Evolutionary conservation across 2,329 filamentous ascomycete species (phyloP).

Genomic region (Beauveria rudraprayagi): DNA sequence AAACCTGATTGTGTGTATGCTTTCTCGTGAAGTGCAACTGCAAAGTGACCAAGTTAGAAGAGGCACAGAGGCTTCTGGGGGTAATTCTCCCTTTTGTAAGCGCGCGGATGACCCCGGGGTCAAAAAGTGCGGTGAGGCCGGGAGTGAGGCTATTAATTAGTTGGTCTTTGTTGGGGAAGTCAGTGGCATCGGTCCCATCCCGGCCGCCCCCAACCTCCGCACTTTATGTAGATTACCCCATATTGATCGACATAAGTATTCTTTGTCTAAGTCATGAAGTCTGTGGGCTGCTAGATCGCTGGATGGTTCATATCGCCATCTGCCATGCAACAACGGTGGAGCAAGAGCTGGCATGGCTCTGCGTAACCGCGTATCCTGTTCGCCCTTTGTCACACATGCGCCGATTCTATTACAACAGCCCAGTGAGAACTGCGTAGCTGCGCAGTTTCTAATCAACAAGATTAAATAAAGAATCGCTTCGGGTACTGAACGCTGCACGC

Average conservation of each 20-base stretch:
- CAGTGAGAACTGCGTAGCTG: neutral
- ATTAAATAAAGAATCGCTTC: neutral
- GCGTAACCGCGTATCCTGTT: neutral
- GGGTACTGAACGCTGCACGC: neutral
- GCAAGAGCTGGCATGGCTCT: neutral
- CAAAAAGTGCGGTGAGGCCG: conserved; percentile 3
- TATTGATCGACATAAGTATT: neutral
- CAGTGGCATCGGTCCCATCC: neutral
- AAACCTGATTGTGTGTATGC: neutral
- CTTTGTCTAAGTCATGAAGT: neutral
- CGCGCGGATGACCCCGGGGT: neutral
- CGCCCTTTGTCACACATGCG: neutral
- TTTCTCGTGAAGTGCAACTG: neutral
- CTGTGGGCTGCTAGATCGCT: neutral
- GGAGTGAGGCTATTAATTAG: neutral
- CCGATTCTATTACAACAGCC: neutral
- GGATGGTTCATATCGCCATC: neutral
- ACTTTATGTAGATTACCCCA: neutral
- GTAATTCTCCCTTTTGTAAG: neutral
- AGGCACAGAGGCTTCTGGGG: too few species aligned
- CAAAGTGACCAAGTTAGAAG: neutral
- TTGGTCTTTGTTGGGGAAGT: conserved; percentile 3
- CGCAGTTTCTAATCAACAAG: neutral
- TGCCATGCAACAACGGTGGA: neutral
- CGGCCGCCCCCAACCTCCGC: neutral